Percentiles rank a stretch among this genome's conserved stretches.
Conservation (phyloP, 257 asterid species). For the Catharanthus roseus region DNA sequence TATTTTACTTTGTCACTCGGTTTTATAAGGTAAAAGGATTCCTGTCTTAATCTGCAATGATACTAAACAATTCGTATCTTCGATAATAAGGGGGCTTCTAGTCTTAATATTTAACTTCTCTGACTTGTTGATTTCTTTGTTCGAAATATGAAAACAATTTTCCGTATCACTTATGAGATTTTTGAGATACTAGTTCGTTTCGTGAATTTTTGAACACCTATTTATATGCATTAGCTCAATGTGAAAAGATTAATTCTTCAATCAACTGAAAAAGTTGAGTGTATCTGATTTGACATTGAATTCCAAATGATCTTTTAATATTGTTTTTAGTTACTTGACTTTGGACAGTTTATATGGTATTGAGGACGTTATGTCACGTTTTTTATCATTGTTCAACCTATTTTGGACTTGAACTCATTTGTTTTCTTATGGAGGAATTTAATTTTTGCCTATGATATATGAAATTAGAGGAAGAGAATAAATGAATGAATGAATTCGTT, state of each 20-base stretch:
- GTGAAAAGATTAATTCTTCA: constrained; percentile 16
- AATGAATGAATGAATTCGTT: too few species aligned
- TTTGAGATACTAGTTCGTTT: too few species aligned
- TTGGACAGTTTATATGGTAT: neutral
- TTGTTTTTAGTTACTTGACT: neutral
- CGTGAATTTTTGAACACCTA: too few species aligned
- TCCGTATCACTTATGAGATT: neutral
- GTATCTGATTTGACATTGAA: neutral
- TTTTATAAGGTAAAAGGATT: neutral
- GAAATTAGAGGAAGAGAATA: too few species aligned
- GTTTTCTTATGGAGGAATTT: too few species aligned
- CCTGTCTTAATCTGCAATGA: neutral
- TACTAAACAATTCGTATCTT: neutral
- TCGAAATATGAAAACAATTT: too few species aligned
- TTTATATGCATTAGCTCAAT: constrained; percentile 22
- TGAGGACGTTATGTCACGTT: too few species aligned
- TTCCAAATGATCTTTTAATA: neutral
- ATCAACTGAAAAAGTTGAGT: constrained; percentile 23
- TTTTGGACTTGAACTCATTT: too few species aligned
- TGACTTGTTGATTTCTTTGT: neutral
- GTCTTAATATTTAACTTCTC: neutral
- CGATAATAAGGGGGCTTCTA: neutral
- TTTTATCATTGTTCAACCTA: too few species aligned
- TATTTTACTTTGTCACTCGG: neutral
- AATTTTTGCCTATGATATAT: too few species aligned